phyloP scores from a whole-genome alignment of 306 rosid genomes.

The Quercus dentata region DNA sequence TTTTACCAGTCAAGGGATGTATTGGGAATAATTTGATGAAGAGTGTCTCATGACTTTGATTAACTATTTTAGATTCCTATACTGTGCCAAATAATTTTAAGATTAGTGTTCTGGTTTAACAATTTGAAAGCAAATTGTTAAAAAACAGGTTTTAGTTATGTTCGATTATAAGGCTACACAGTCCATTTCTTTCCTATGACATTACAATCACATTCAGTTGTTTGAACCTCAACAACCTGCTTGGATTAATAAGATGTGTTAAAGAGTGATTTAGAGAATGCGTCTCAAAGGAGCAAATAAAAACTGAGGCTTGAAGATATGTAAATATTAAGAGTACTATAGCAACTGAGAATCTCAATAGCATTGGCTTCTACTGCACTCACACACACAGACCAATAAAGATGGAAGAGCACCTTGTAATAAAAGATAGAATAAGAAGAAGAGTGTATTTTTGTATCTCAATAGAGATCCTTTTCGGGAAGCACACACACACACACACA shows the following conservation, averaged over 20 bases:
- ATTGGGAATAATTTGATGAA: neutral
- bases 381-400: neutral
- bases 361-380: neutral
- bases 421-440: neutral
- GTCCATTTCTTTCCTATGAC: neutral
- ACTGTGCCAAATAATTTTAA: neutral
- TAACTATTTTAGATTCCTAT: neutral
- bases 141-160: neutral
- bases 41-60: neutral
- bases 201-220: neutral
- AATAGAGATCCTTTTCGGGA: neutral
- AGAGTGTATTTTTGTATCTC: neutral
- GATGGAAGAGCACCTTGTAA: neutral
- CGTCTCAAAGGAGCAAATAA: neutral
- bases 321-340: too few relatives aligned
- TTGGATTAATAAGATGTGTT: too few relatives aligned
- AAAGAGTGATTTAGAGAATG: neutral
- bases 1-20: neutral
- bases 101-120: too few relatives aligned
- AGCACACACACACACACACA: neutral
- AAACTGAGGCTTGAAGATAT: neutral
- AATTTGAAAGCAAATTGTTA: neutral
- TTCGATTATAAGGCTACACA: neutral
- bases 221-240: neutral
- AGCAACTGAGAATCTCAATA: neutral